These are phyloP conservation scores for Saposhnikovia divaricata DNA, from an alignment of 129 eudicot genomes.

Conservation along the genomic window DNA sequence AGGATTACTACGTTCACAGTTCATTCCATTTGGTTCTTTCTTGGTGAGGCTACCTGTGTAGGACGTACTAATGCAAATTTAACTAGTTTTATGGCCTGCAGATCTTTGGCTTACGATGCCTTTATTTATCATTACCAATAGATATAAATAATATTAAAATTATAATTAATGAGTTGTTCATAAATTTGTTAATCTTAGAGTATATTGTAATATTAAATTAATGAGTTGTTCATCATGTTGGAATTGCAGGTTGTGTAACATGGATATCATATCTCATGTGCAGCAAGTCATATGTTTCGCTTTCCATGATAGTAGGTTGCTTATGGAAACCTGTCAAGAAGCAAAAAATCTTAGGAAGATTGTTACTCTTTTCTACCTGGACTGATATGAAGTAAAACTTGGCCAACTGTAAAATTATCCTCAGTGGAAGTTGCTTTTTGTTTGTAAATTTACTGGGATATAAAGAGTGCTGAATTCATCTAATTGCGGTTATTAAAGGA, in stretches of 20 bases:
- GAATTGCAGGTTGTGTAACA: constrained; percentile 79
- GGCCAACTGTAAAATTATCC: background rate
- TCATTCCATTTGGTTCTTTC: background rate
- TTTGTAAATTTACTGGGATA: background rate
- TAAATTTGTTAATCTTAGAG: background rate
- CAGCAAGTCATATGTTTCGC: constrained; percentile 98
- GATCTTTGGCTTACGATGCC: background rate
- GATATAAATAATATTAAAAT: too few relatives aligned
- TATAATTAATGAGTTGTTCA: too few relatives aligned
- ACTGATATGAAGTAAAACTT: constrained; percentile 25
- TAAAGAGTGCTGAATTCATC: background rate
- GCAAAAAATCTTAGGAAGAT: constrained; percentile 94
- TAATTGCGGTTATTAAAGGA: background rate
- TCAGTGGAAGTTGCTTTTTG: background rate
- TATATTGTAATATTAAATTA: background rate
- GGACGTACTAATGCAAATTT: background rate
- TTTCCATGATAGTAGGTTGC: constrained; percentile 85
- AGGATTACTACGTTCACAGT: background rate
- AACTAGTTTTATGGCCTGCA: background rate
- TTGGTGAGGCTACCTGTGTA: background rate
- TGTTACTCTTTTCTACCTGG: constrained; percentile 86
- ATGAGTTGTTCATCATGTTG: background rate
- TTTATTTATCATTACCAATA: background rate
- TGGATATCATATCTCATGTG: constrained; percentile 94
- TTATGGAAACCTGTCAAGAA: constrained; percentile 99